Conservation (phyloP, 345 rosid species). For the Citrus medica region DNA sequence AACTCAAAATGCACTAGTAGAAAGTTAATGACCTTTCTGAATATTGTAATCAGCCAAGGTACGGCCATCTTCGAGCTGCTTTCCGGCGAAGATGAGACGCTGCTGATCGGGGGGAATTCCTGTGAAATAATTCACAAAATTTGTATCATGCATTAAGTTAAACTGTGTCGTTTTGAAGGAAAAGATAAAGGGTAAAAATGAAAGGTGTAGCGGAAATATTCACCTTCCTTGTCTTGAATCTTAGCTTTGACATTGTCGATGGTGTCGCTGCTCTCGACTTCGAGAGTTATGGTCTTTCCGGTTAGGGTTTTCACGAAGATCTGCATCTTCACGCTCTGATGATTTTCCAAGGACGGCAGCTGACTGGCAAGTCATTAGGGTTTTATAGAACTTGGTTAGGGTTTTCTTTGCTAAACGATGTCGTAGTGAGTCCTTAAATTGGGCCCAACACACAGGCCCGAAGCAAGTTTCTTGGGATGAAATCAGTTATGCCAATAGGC, state of each 20-base stretch:
- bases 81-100: constrained; percentile 83
- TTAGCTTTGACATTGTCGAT: constrained; percentile 90
- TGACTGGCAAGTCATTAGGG: not conserved
- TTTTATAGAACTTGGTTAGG: constrained; percentile 28
- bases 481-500: not conserved
- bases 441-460: not conserved
- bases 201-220: not conserved
- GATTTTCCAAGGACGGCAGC: not conserved
- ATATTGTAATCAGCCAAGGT: constrained; percentile 90
- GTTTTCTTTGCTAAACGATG: constrained; percentile 6
- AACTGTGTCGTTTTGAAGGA: not conserved
- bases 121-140: constrained; percentile 5
- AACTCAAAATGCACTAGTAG: not conserved
- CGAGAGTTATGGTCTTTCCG: constrained; percentile 93
- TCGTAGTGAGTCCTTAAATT: constrained; percentile 2
- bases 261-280: constrained; percentile 89
- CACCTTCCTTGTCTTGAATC: constrained; percentile 95
- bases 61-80: constrained; percentile 93
- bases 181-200: not conserved
- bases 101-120: constrained; percentile 96
- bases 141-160: not conserved
- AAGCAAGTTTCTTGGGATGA: not conserved
- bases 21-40: constrained; percentile 54
- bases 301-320: constrained; percentile 91
- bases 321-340: constrained; percentile 48